These are phyloP conservation scores for Saururus chinensis DNA, from an alignment of 164 flowering plant genomes.

Conservation along the genomic window DNA sequence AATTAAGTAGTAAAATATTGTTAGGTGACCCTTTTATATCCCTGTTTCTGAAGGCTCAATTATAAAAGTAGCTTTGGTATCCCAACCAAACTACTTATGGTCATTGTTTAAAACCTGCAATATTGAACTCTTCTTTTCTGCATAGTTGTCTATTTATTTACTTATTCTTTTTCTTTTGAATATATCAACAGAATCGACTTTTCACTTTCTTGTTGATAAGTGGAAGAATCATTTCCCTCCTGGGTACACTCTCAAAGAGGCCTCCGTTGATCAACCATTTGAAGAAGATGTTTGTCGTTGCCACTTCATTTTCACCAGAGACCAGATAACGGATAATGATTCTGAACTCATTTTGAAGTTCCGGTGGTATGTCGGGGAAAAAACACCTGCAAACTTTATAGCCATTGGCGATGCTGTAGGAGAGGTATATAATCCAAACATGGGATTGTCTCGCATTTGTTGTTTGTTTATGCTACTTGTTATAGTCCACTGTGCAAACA, in stretches of 20 bases:
- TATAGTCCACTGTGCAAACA: background rate
- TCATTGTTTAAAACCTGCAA: background rate
- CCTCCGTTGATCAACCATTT: constrained; percentile 69
- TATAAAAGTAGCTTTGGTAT: too few relatives aligned
- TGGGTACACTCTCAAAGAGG: constrained; percentile 68
- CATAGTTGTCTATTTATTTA: background rate
- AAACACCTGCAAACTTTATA: constrained; percentile 51
- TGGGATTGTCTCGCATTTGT: background rate
- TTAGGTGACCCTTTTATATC: too few relatives aligned
- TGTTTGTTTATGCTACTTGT: background rate
- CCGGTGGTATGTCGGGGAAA: constrained; percentile 85
- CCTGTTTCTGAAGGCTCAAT: too few relatives aligned
- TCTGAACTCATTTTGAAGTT: constrained; percentile 53
- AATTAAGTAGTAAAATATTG: too few relatives aligned
- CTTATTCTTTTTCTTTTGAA: background rate
- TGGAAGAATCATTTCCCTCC: constrained; percentile 85
- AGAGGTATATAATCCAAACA: constrained; percentile 40
- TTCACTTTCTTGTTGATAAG: constrained; percentile 58
- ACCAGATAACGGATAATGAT: constrained; percentile 28
- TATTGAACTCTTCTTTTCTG: background rate
- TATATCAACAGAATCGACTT: constrained; percentile 61
- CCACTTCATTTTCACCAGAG: constrained; percentile 64
- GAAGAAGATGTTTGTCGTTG: constrained; percentile 89
- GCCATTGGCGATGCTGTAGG: constrained; percentile 54
- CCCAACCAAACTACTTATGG: too few relatives aligned